These are phyloP conservation scores for Gossypium gossypioides DNA, from an alignment of 441 rosid species.

Conservation along the genomic window DNA sequence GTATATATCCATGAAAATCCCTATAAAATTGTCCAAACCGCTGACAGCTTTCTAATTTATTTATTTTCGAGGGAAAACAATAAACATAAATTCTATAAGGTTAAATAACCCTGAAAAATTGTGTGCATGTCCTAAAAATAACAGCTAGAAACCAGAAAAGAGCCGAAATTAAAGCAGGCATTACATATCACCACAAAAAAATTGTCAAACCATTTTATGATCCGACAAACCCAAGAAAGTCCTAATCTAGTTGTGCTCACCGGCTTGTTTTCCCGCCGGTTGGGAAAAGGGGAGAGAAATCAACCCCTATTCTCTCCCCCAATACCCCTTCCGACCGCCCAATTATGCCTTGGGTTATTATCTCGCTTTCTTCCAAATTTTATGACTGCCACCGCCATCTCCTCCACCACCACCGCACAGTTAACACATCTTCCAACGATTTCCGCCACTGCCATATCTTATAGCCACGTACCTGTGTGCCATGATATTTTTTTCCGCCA, in stretches of 20 bases:
- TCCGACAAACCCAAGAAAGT: not conserved
- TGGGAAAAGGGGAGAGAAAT: constrained; percentile 32
- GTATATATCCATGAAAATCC: not conserved
- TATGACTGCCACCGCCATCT: not conserved
- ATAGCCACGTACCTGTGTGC: not conserved
- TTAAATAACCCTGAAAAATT: not conserved
- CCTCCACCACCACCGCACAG: not conserved
- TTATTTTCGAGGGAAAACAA: not conserved
- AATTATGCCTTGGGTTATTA: constrained; percentile 14
- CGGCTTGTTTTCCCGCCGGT: constrained; percentile 23
- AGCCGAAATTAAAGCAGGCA: constrained; percentile 15
- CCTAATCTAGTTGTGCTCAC: constrained; percentile 1
- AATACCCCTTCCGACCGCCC: constrained; percentile 15
- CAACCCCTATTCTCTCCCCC: constrained; percentile 16
- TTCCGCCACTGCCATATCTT: not conserved
- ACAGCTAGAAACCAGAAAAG: not conserved
- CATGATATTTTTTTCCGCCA: constrained; percentile 19
- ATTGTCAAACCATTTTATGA: not conserved
- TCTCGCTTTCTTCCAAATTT: not conserved
- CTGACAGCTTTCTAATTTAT: not conserved
- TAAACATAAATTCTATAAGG: not conserved
- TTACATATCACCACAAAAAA: constrained; percentile 4
- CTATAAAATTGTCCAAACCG: not conserved
- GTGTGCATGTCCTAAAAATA: not conserved
- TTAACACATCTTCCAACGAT: not conserved